Evolutionary conservation across 192 early-diverging fungal genomes (phyloP), one percentile per base, ranked within the genome.

Genomic region (Backusella australiensis): DNA sequence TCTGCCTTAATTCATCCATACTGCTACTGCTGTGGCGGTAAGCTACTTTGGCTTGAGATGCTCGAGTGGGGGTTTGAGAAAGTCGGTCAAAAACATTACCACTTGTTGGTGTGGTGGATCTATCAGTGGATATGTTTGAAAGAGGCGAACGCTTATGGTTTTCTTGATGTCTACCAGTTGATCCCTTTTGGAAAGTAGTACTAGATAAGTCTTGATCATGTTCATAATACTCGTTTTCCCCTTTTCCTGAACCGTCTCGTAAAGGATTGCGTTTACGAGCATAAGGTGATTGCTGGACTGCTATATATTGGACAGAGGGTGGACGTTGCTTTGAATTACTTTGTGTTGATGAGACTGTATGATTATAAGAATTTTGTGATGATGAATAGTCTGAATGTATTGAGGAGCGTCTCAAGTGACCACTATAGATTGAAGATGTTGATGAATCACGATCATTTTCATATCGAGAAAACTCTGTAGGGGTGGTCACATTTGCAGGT

Each of bases 51-150:
- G 80, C 80, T 32, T 73, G 76, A 36, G 80, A 81, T 23, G 80
- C 72, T 67, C 77, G 69, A 3, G 80, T 81, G 6, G 76, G 76
- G 0, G 77, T 77, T 42, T 81, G 80, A 41, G 80, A 59, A 19
- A 81, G 36, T 17, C 80, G 80, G 29, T 77, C 80, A 81, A 81
- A 81, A 6, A 81, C 80, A 39, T 77, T 81, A 12, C 59, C 56
- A 26, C 70, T 42, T 14, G 72, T 68, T 17, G 80, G 71, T 8
- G 77, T 71, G 26, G 23, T 15, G 29, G 70, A 36, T 71, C 70
- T 32, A 23, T 71, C 70, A 4, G 42, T 49, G 6, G 42, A 71
- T 32, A 1, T 17, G 34, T 44, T 71, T 12, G 39, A 19, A 17
- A 71, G 26, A 71, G 70, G 70, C 17, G 70, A 29, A 8, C 70